Conservation (phyloP, 371 early-diverging fungal species). For the Capillidium heterosporum region DNA sequence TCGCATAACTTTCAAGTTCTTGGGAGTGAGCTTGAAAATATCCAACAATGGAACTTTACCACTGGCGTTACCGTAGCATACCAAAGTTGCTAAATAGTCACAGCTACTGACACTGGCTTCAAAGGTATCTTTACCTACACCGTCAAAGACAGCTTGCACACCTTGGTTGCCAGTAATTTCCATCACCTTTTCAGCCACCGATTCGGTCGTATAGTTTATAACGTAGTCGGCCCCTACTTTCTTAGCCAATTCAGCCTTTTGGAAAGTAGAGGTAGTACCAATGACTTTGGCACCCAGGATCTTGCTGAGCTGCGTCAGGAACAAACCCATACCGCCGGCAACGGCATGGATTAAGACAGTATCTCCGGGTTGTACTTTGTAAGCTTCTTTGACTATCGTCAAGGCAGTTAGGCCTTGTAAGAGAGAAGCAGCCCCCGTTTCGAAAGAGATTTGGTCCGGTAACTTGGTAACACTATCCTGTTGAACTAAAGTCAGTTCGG, state of each 20-base stretch:
- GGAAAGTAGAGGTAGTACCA: conserved; percentile 65
- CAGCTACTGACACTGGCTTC: conserved; percentile 47
- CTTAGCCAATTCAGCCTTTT: conserved; percentile 58
- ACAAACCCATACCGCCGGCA: conserved; percentile 75
- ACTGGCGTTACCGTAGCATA: conserved; percentile 86
- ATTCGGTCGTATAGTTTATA: conserved; percentile 46
- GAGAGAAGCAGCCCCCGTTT: conserved; percentile 41
- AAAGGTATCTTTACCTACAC: conserved; percentile 80
- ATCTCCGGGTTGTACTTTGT: conserved; percentile 56
- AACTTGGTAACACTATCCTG: conserved; percentile 23
- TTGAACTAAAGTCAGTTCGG: conserved; percentile 52
- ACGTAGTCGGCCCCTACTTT: conserved; percentile 57
- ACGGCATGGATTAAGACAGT: conserved; percentile 76
- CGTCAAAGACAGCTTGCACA: conserved; percentile 76
- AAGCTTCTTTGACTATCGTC: conserved; percentile 49
- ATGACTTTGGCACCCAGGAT: conserved; percentile 72
- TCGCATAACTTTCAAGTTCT: conserved; percentile 54
- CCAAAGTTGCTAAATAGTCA: conserved; percentile 58
- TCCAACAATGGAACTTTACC: conserved; percentile 64
- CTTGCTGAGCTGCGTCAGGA: conserved; percentile 56
- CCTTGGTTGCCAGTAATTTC: conserved; percentile 43
- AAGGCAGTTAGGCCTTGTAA: conserved; percentile 68
- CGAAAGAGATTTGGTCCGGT: conserved; percentile 31
- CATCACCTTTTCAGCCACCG: conserved; percentile 37
- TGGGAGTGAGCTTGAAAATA: conserved; percentile 39